These are phyloP conservation scores for Oenanthe sinensis DNA, from an alignment of 129 eudicot genomes.

Conservation along the genomic window DNA sequence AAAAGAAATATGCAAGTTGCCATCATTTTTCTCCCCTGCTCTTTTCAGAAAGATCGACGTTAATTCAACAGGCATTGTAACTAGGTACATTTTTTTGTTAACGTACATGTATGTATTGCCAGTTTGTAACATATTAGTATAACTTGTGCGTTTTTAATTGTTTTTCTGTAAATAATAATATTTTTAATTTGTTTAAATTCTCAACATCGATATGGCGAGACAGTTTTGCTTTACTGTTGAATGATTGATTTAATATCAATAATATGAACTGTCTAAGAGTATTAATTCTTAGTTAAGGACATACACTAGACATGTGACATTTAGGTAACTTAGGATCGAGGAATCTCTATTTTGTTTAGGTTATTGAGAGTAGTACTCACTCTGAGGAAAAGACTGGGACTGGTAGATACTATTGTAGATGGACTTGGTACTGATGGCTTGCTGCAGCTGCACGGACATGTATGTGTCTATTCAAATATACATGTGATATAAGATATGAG, in stretches of 20 bases:
- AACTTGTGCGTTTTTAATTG: background rate
- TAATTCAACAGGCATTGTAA: slow-evolving; percentile 54
- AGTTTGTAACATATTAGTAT: background rate
- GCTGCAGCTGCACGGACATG: background rate
- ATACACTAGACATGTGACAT: background rate
- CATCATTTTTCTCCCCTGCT: slow-evolving; percentile 77
- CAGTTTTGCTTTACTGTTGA: background rate
- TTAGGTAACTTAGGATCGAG: background rate
- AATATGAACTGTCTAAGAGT: background rate
- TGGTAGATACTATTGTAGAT: background rate
- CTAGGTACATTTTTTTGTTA: slow-evolving; percentile 43
- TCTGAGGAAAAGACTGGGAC: background rate
- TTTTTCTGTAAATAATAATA: background rate
- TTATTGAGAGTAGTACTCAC: background rate
- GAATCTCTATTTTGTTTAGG: background rate
- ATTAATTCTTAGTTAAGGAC: background rate
- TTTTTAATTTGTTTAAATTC: background rate
- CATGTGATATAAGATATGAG: background rate
- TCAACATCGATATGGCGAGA: background rate
- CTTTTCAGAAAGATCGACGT: slow-evolving; percentile 70
- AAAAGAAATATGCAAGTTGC: slow-evolving; percentile 81
- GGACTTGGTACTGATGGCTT: background rate
- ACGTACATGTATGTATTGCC: background rate
- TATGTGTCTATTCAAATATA: background rate
- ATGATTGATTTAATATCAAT: background rate